A percentile compares a stretch with the other conserved stretches of the same genome.
Conservation (phyloP, 2,329 filamentous ascomycete genomes). For the Calycina herbarum region DNA sequence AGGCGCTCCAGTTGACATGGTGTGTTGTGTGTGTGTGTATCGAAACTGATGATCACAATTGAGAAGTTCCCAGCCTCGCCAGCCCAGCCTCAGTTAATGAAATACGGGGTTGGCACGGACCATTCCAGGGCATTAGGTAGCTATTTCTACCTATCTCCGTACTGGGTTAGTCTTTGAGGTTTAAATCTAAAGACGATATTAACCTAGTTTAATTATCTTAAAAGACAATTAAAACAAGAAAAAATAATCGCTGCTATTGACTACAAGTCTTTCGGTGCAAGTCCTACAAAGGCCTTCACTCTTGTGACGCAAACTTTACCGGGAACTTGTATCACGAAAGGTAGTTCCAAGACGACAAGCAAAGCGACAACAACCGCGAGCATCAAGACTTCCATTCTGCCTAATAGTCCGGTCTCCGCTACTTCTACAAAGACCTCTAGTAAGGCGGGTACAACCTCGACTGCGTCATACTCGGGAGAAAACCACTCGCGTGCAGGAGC, state of each 20-base stretch:
- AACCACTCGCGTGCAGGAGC: neutral
- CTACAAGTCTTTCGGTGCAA: conserved; percentile 22
- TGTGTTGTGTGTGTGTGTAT: neutral
- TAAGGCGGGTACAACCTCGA: too few species aligned
- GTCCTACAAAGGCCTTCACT: conserved; percentile 24
- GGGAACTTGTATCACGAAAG: conserved; percentile 18
- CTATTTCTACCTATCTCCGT: too few species aligned
- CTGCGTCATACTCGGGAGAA: neutral
- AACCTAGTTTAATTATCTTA: too few species aligned
- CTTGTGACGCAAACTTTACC: conserved; percentile 18
- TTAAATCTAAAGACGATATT: too few species aligned
- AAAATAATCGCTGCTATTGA: conserved; percentile 17
- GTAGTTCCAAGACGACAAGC: neutral
- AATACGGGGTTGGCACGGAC: neutral
- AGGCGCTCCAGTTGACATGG: conserved; percentile 39
- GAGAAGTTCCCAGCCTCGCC: neutral
- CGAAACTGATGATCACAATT: neutral
- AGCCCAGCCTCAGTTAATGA: neutral
- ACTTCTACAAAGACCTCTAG: neutral
- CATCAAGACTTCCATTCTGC: conserved; percentile 1
- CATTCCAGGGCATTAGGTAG: neutral
- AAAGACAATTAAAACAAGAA: too few species aligned
- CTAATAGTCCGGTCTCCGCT: neutral
- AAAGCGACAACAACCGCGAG: neutral
- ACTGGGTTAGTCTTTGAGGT: too few species aligned